Percentiles rank a stretch among this genome's conserved stretches.
phyloP scores from a whole-genome alignment of 176 grass and related monocot species.

The Avena sativa region DNA sequence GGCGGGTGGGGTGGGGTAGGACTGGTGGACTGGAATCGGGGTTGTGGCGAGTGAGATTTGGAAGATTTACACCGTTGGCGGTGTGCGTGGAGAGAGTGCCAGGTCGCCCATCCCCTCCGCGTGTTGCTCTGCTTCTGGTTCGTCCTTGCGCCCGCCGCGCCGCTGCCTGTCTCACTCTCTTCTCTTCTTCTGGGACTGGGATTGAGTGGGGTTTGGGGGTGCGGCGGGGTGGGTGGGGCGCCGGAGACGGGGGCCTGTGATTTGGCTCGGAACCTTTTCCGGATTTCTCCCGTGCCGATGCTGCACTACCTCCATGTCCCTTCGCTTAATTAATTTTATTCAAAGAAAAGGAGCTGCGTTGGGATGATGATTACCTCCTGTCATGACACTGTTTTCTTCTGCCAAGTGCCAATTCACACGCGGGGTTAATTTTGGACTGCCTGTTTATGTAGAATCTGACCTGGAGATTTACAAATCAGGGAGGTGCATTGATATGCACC shows the following conservation, averaged over 20 bases:
- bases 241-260: background rate
- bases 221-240: constrained; percentile 20
- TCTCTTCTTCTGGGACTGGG: background rate
- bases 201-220: background rate
- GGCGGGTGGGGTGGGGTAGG: background rate
- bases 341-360: background rate
- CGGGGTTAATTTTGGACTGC: background rate
- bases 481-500: background rate
- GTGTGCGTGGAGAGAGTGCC: constrained; percentile 9
- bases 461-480: background rate
- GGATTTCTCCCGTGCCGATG: constrained; percentile 7
- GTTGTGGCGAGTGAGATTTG: constrained; percentile 6
- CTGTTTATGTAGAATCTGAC: background rate
- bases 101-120: constrained; percentile 46
- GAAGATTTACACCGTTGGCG: constrained; percentile 25
- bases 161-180: background rate
- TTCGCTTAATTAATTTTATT: background rate
- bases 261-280: background rate
- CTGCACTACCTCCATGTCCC: background rate
- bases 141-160: background rate
- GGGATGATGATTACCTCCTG: background rate
- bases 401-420: background rate
- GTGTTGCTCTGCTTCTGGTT: constrained; percentile 27
- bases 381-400: background rate
- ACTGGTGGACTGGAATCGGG: background rate